A percentile compares a stretch with the other conserved stretches of the same genome.
These are phyloP conservation scores for Bipolaris cookei DNA, from an alignment of 2,329 filamentous ascomycete genomes.

Conservation along the genomic window DNA sequence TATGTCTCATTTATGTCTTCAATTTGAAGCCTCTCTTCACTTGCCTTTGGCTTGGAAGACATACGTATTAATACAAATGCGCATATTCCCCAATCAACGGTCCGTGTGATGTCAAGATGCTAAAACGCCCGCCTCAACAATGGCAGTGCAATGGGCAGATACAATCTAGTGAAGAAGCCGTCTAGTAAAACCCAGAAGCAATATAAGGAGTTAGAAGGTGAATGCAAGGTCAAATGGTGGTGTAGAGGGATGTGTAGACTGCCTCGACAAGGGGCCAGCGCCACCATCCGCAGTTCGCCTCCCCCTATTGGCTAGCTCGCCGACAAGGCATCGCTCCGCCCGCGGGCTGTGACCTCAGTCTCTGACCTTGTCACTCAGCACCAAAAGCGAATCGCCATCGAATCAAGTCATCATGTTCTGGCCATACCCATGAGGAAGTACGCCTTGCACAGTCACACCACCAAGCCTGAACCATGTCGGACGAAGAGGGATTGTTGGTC, in stretches of 20 bases:
- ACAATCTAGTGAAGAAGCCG: background rate
- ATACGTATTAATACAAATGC: background rate
- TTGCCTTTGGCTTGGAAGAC: background rate
- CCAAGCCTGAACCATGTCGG: constrained; percentile 29
- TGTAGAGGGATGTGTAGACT: constrained; percentile 1
- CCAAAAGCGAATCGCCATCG: constrained; percentile 21
- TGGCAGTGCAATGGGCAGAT: background rate
- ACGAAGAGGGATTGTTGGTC: constrained; percentile 51
- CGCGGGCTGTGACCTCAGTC: constrained; percentile 19
- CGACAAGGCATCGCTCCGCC: constrained; percentile 4
- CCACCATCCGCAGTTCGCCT: constrained; percentile 5
- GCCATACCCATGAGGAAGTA: constrained; percentile 56
- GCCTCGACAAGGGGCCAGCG: background rate
- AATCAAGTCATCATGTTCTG: constrained; percentile 53
- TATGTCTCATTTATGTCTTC: background rate
- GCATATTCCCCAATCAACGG: background rate
- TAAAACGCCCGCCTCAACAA: background rate
- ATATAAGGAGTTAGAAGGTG: background rate
- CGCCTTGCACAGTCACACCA: constrained; percentile 16
- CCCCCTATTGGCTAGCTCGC: constrained; percentile 10
- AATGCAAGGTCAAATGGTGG: background rate
- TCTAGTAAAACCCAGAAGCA: background rate
- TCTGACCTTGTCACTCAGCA: constrained; percentile 2
- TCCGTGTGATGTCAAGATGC: background rate
- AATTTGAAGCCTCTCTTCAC: background rate